Evolutionary conservation across 2,329 filamentous ascomycete species (phyloP).

Genomic region (Chrysosporium queenslandicum): DNA sequence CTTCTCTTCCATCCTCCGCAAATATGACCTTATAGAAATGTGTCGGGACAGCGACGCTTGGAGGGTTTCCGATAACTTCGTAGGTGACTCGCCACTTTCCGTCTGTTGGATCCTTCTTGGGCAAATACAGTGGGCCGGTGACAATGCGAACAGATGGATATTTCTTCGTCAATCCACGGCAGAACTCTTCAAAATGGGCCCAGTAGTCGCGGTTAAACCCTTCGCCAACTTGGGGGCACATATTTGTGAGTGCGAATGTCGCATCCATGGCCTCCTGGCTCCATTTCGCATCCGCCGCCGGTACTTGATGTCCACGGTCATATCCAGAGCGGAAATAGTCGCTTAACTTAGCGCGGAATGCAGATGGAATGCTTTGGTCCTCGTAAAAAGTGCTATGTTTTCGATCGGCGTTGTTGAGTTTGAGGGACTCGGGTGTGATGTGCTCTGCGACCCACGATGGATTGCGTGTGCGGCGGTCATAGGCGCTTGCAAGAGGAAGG

Average conservation of each 20-base stretch:
- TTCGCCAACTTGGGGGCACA: constrained; percentile 96
- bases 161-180: constrained; percentile 63
- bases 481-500: constrained; percentile 70
- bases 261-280: constrained; percentile 88
- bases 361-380: constrained; percentile 65
- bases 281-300: constrained; percentile 94
- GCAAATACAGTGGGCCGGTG: constrained; percentile 87
- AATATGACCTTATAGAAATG: constrained; percentile 99
- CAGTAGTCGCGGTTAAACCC: constrained; percentile 99
- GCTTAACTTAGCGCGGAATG: constrained; percentile 80
- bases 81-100: constrained; percentile 94
- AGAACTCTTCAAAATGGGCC: constrained; percentile 98
- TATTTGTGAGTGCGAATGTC: constrained; percentile 87
- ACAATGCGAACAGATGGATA: constrained; percentile 87
- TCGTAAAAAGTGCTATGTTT: constrained; percentile 75
- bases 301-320: constrained; percentile 93
- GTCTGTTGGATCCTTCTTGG: constrained; percentile 67
- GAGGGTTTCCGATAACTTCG: constrained; percentile 88
- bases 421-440: constrained; percentile 80
- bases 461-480: constrained; percentile 82
- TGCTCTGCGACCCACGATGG: constrained; percentile 94
- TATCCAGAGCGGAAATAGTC: constrained; percentile 95
- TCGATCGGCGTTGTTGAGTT: constrained; percentile 65
- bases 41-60: constrained; percentile 89
- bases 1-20: constrained; percentile 64